These are phyloP conservation scores for Aspergillus steynii DNA, from an alignment of 495 filamentous ascomycete genomes.

Conservation along the genomic window DNA sequence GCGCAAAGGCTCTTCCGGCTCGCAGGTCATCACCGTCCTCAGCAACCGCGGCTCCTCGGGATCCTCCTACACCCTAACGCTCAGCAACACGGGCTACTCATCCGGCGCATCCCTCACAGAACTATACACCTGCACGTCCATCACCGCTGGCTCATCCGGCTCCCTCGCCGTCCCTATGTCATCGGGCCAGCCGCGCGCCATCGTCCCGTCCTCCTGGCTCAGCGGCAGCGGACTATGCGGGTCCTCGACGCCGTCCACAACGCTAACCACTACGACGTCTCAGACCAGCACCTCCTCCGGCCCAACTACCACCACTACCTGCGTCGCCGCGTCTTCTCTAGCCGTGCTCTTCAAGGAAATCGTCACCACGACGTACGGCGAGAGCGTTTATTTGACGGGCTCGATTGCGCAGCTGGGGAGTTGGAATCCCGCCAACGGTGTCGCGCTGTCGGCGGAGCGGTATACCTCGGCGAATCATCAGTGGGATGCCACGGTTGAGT, in stretches of 20 bases:
- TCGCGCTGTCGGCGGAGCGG: constrained; percentile 48
- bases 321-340: constrained; percentile 44
- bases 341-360: constrained; percentile 58
- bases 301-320: constrained; percentile 27
- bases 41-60: constrained; percentile 57
- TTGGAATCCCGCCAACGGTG: constrained; percentile 50
- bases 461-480: constrained; percentile 55
- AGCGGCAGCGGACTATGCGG: not conserved
- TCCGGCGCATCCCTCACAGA: constrained; percentile 41
- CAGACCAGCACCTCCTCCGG: not conserved
- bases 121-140: constrained; percentile 41
- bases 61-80: constrained; percentile 43
- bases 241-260: not conserved
- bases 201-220: not conserved
- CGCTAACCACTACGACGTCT: not conserved
- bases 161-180: constrained; percentile 38
- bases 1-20: constrained; percentile 60
- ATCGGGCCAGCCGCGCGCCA: not conserved
- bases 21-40: constrained; percentile 59
- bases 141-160: constrained; percentile 37
- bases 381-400: constrained; percentile 59
- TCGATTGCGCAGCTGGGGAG: constrained; percentile 51
- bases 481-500: constrained; percentile 50
- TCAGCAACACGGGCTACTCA: constrained; percentile 43
- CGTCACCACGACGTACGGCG: constrained; percentile 54